Conservation (phyloP, 371 early-diverging fungal species). For the Mortierella sp. region DNA sequence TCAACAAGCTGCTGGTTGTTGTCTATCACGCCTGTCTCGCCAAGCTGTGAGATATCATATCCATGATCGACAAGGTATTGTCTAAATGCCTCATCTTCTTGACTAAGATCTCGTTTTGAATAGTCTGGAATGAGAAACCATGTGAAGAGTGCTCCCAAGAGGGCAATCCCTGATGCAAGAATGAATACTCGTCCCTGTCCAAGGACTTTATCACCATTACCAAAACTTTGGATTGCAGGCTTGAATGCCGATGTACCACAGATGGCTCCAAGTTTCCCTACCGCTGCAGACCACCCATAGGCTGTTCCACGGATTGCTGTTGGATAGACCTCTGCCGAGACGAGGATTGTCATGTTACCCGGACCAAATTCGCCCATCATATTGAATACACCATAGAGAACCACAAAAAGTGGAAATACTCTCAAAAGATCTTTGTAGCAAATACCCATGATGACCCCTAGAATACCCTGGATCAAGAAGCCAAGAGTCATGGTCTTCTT, state of each 20-base stretch:
- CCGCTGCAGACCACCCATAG: conserved; percentile 66
- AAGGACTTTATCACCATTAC: conserved; percentile 39
- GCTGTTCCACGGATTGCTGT: conserved; percentile 67
- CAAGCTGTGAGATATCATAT: conserved; percentile 56
- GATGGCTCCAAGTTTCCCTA: conserved; percentile 60
- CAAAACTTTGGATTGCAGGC: conserved; percentile 51
- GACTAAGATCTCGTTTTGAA: conserved; percentile 49
- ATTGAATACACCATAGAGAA: conserved; percentile 66
- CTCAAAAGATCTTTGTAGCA: conserved; percentile 53
- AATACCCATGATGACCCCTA: conserved; percentile 66
- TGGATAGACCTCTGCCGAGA: conserved; percentile 61
- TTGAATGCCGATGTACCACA: conserved; percentile 59
- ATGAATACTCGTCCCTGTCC: conserved; percentile 59
- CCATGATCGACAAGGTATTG: conserved; percentile 60
- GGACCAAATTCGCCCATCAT: conserved; percentile 65
- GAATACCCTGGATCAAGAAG: conserved; percentile 58
- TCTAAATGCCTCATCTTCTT: conserved; percentile 60
- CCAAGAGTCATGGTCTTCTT: conserved; percentile 61
- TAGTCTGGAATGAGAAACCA: conserved; percentile 53
- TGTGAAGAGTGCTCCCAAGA: conserved; percentile 54
- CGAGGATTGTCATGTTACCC: conserved; percentile 61
- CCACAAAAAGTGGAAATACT: conserved; percentile 66
- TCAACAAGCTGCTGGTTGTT: no score
- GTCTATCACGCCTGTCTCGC: no score
- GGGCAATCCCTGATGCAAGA: conserved; percentile 56